phyloP scores from a whole-genome alignment of 1,284 basidiomycete genomes.

The Sparassis latifolia region DNA sequence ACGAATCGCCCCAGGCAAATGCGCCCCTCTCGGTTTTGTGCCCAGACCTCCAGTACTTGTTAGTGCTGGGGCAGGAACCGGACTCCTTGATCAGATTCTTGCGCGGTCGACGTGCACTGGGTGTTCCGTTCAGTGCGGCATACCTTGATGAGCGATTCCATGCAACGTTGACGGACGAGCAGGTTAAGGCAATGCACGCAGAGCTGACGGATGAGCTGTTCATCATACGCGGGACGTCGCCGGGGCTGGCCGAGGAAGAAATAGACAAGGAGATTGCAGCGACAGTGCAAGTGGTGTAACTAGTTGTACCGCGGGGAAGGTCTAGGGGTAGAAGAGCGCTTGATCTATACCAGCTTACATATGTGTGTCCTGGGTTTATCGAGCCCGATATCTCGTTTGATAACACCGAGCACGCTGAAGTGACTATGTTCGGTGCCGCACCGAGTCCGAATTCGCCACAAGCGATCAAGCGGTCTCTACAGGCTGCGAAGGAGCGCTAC shows the following conservation, averaged over 20 bases:
- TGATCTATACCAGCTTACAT: too few relatives aligned
- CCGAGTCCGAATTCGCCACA: conserved; percentile 25
- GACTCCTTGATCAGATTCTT: not conserved
- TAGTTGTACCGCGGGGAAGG: too few relatives aligned
- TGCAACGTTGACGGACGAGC: too few relatives aligned
- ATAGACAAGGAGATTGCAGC: too few relatives aligned
- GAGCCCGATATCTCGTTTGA: not conserved
- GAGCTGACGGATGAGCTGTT: too few relatives aligned
- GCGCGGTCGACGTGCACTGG: not conserved
- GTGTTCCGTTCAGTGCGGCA: not conserved
- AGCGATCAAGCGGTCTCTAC: conserved; percentile 51
- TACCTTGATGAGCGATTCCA: not conserved
- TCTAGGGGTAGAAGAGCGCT: too few relatives aligned
- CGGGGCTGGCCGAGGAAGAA: too few relatives aligned
- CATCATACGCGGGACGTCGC: too few relatives aligned
- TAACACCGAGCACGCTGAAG: conserved; percentile 10
- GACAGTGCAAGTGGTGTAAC: too few relatives aligned
- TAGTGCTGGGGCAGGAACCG: not conserved
- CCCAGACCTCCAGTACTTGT: not conserved
- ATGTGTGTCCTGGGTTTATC: too few relatives aligned
- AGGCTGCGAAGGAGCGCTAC: conserved; percentile 61
- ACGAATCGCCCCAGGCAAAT: not conserved
- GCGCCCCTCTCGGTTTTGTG: not conserved
- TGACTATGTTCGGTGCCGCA: conserved; percentile 19
- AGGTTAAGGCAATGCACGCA: too few relatives aligned